Evolutionary conservation across 2,329 filamentous ascomycete species (phyloP), one percentile per base, ranked within the genome.

Genomic region (Penicillium sp.): DNA sequence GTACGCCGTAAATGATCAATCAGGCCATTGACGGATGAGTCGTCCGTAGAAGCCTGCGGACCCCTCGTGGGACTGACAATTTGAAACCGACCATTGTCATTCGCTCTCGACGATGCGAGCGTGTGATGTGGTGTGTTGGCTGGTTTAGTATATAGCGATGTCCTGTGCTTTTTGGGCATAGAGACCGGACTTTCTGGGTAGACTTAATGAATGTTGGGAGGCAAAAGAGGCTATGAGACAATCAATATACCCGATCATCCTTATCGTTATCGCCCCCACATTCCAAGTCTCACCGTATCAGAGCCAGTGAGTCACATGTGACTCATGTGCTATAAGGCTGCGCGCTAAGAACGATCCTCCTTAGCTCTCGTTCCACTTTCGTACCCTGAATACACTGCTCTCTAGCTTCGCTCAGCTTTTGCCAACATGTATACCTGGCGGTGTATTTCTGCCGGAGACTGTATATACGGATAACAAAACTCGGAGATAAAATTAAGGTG

Each of bases 121-220:
- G 75, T 73, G 48, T 73, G 76, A 59, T 79, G 78, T 43, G 71
- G 70, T 19, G 73, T 73, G 48, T 64, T 73, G 35, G 64, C 65
- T 33, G 78, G 77, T 56, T 80, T 81, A 48, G 70, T 64, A 50
- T 50, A 37, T 27, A 72, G 62, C 26, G 65, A 60, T 41, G 72
- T 74, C 52, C 72, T 71, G 66, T 77, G 72, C 66, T 80, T 80
- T 70, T 79, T 80, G 65, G 79, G 77, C 79, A 81, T 81, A 68
- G 56, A 56, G 53, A 31, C 47, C 50, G 21, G 13, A 35, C 4
- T n/a, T 48, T n/a, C 13, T 33, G 21, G 21, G 46, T 35, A 6
- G 10, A 37, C 27, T 35, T 10, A 29, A 13, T 13, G 26, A 11
- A 16, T 33, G 31, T 16, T 26, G 37, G 52, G 53, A 57, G 52